These are phyloP conservation scores for Cytospora piceicola DNA, from an alignment of 2,329 filamentous ascomycete genomes.

Conservation along the genomic window DNA sequence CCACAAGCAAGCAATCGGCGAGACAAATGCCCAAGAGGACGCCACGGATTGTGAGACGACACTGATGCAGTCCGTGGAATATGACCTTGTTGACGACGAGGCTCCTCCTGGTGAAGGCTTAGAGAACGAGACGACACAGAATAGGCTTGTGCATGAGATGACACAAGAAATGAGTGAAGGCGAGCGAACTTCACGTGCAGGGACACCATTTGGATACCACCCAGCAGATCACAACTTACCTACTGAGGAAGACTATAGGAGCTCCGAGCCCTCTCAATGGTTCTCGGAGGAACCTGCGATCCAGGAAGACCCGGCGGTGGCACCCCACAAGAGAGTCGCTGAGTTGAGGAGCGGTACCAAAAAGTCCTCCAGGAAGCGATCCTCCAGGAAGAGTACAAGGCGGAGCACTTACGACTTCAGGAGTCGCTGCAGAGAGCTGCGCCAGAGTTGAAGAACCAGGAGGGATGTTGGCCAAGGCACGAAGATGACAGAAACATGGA, in stretches of 20 bases:
- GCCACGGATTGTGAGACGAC: background rate
- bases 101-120: background rate
- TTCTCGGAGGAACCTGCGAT: background rate
- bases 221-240: background rate
- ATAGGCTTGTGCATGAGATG: background rate
- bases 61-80: background rate
- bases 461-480: background rate
- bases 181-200: background rate
- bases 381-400: conserved; percentile 4
- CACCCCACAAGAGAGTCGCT: conserved; percentile 6
- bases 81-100: background rate
- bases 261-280: background rate
- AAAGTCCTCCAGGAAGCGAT: conserved; percentile 5
- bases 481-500: background rate
- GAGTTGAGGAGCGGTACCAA: conserved; percentile 13
- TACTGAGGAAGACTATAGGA: conserved; percentile 6
- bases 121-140: background rate
- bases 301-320: background rate
- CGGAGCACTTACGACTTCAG: conserved; percentile 9
- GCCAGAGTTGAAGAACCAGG: background rate
- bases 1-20: conserved; percentile 5
- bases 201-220: background rate
- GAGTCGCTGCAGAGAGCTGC: conserved; percentile 16
- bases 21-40: background rate
- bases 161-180: background rate